These are phyloP conservation scores for Coelastrella sp. DNA, from an alignment of 139 green algal species.

Conservation along the genomic window DNA sequence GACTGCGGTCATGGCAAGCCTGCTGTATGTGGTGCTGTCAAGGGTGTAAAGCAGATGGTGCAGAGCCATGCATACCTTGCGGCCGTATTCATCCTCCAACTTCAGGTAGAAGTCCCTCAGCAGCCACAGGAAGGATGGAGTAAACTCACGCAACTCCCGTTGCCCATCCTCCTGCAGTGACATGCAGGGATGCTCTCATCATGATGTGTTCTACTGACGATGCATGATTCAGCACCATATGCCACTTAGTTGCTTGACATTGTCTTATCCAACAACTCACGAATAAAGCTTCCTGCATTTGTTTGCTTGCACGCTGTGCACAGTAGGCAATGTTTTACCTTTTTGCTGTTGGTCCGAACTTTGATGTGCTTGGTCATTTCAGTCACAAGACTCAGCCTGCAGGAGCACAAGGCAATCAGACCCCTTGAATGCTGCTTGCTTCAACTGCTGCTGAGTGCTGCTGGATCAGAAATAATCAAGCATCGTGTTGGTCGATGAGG, in stretches of 20 bases:
- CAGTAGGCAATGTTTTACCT: background rate
- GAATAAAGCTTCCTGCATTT: too few relatives aligned
- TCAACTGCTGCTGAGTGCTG: too few relatives aligned
- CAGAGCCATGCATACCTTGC: background rate
- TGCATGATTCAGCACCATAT: background rate
- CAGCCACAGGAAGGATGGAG: constrained; percentile 95
- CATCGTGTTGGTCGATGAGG: too few relatives aligned
- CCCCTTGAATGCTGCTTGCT: too few relatives aligned
- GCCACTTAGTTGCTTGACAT: too few relatives aligned
- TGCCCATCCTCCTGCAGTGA: background rate
- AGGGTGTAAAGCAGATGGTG: too few relatives aligned
- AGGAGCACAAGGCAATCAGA: background rate
- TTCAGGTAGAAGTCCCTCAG: constrained; percentile 98
- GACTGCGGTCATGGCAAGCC: too few relatives aligned
- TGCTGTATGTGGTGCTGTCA: too few relatives aligned
- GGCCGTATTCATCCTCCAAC: constrained; percentile 77
- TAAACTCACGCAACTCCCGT: constrained; percentile 77
- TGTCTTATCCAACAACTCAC: too few relatives aligned
- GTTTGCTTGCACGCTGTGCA: background rate
- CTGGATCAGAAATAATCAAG: too few relatives aligned
- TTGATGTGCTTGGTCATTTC: constrained; percentile 94
- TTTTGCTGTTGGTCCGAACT: constrained; percentile 64
- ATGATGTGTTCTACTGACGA: background rate
- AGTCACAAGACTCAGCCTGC: constrained; percentile 91
- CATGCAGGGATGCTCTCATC: background rate